Evolutionary conservation across 2,329 filamentous ascomycete genomes (phyloP), one percentile per base, ranked within the genome.

Genomic region (Xylaria sp.): DNA sequence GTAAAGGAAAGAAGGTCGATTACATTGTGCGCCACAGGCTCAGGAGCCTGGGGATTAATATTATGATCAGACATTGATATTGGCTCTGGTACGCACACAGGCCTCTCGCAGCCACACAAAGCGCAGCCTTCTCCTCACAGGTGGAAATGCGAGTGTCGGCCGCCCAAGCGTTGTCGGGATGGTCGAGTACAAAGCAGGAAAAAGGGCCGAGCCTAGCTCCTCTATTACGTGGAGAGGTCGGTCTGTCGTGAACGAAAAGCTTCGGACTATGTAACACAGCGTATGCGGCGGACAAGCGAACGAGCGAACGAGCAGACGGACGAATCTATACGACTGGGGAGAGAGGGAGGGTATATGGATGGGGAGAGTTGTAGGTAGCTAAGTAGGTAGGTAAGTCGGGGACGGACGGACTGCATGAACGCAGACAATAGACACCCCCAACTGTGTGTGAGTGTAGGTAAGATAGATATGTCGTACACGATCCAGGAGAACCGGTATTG

Each of bases 1-100:
- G 39, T 8, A 54, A 63, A 59, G 36, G 47, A 61, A 50, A 54
- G 19, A 45, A 48, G 42, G 60, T 60, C 50, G 66, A 69, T 75
- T 77, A 78, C 77, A 77, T 78, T 77, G 50, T 74, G 73, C 67
- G 71, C 70, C 67, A 69, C 67, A 64, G 73, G 70, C 73, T 75
- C 74, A 61, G 74, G 67, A 64, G 71, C 72, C 72, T 73, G 74
- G 67, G 70, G 62, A 50, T 56, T 42, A 60, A 71, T 75, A 68
- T 69, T 72, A 72, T 77, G 75, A 54, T 77, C 76, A 74, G 76
- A 72, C 76, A 78, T 78, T 27, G 61, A 48, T 47, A 55, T 45
- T 56, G 58, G 64, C 32, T 61, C 59, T 48, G 65, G 65, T 65
- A 68, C 58, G 60, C 68, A 36, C 68, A 27, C 24, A 66, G 62